These are phyloP conservation scores for Xerocomus amazonicus DNA, from an alignment of 1,284 basidiomycete genomes.

Conservation along the genomic window DNA sequence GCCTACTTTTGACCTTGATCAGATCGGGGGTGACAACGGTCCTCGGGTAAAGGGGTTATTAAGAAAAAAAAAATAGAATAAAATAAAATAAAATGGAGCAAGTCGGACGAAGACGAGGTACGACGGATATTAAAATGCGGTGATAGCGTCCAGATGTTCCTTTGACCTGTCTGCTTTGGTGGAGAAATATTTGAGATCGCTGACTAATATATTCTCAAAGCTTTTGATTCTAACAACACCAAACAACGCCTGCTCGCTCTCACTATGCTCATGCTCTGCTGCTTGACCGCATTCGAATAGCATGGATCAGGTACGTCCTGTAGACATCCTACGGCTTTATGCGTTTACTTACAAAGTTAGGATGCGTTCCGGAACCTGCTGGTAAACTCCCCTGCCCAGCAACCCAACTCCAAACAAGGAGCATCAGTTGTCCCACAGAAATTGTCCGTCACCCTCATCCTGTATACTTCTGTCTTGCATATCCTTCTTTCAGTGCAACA, in stretches of 20 bases:
- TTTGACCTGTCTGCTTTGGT: not conserved
- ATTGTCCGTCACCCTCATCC: conserved; percentile 18
- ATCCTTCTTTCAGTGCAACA: conserved; percentile 24
- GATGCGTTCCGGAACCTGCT: conserved; percentile 41
- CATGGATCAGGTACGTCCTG: conserved; percentile 29
- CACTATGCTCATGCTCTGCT: not conserved
- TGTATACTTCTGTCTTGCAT: not conserved
- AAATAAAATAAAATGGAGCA: conserved; percentile 3
- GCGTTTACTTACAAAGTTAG: conserved; percentile 19
- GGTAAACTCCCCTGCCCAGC: conserved; percentile 17
- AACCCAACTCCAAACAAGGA: conserved; percentile 2
- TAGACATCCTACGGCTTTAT: not conserved
- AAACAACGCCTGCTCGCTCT: conserved; percentile 22
- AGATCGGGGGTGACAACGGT: conserved; percentile 33
- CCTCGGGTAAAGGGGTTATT: conserved; percentile 9
- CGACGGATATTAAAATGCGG: conserved; percentile 6
- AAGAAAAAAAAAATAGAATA: conserved; percentile 7
- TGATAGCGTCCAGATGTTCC: conserved; percentile 7
- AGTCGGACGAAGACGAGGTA: not conserved
- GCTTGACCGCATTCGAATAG: not conserved
- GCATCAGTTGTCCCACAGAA: conserved; percentile 15
- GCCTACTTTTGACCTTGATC: conserved; percentile 23
- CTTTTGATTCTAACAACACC: conserved; percentile 27
- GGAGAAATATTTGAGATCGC: not conserved
- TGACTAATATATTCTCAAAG: conserved; percentile 23